Conservation (phyloP, 805 yeast genomes). For the Wickerhamomyces strasburgensis region DNA sequence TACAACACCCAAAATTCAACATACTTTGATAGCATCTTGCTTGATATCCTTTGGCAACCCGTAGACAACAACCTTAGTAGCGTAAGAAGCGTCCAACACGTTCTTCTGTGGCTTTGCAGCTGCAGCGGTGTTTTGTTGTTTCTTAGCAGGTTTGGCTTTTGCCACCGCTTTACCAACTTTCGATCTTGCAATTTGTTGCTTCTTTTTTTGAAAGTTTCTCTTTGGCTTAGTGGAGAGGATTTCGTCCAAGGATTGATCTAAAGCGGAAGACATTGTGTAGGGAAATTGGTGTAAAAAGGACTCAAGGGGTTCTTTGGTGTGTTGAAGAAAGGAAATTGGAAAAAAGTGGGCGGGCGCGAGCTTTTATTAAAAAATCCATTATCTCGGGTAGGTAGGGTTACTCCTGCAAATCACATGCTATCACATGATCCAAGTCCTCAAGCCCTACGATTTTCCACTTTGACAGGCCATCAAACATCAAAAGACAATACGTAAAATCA, state of each 20-base stretch:
- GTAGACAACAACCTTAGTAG: conserved; percentile 80
- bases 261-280: conserved; percentile 67
- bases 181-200: conserved; percentile 18
- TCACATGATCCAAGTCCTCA: no score
- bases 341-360: conserved; percentile 1
- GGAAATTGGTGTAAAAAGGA: no score
- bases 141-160: conserved; percentile 25
- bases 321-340: conserved; percentile 2
- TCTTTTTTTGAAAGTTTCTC: conserved; percentile 30
- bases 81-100: conserved; percentile 43
- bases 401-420: no score
- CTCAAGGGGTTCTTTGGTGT: conserved; percentile 3
- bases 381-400: no score
- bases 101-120: conserved; percentile 9
- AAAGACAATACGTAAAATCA: no score
- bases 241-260: conserved; percentile 93
- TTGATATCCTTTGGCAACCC: conserved; percentile 84
- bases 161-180: conserved; percentile 23
- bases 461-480: no score
- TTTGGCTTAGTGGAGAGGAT: conserved; percentile 66
- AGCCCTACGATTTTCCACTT: no score
- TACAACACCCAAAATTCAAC: conserved; percentile 32
- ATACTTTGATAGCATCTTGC: conserved; percentile 80
- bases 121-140: conserved; percentile 19
- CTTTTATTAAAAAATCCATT: no score